Evolutionary conservation across 495 filamentous ascomycete genomes (phyloP).

Genomic region (Penicillium pulvis): DNA sequence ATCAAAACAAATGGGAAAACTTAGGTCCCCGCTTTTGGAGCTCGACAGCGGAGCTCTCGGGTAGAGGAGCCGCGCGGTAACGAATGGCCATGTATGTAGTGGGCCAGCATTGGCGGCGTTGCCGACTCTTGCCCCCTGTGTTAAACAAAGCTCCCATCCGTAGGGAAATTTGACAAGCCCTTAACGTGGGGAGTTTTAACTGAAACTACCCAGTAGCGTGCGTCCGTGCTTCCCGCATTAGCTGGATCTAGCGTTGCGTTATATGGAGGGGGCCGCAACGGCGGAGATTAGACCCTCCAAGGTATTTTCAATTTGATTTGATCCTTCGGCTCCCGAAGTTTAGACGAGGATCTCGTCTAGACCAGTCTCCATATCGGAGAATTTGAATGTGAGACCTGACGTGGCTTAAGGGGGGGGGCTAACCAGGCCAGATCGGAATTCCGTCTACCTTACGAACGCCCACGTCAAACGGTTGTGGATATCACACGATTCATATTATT

Average conservation of each 20-base stretch:
- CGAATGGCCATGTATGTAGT: slow-evolving; percentile 13
- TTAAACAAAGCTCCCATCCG: too few species aligned
- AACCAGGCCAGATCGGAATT: slow-evolving; percentile 6
- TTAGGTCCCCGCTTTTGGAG: slow-evolving; percentile 25
- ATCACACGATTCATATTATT: background rate
- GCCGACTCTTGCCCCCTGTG: too few species aligned
- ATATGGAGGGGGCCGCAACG: slow-evolving; percentile 11
- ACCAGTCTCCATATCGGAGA: background rate
- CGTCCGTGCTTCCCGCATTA: slow-evolving; percentile 39
- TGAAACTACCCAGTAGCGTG: slow-evolving; percentile 37
- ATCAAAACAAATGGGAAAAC: slow-evolving; percentile 13
- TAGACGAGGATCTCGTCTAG: background rate
- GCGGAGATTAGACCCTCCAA: slow-evolving; percentile 4
- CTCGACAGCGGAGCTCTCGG: slow-evolving; percentile 21
- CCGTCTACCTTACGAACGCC: background rate
- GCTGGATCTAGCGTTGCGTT: slow-evolving; percentile 17
- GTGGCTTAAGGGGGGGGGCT: background rate
- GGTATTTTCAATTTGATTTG: background rate
- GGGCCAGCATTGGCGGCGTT: background rate
- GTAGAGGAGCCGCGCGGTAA: slow-evolving; percentile 30
- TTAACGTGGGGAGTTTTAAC: slow-evolving; percentile 9
- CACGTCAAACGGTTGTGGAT: background rate
- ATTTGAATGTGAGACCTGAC: background rate
- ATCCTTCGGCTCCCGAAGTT: background rate
- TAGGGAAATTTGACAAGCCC: too few species aligned